A percentile compares a stretch with the other conserved stretches of the same genome.
phyloP scores from a whole-genome alignment of 2,329 filamentous ascomycete genomes.

The Fusarium ramigenum region DNA sequence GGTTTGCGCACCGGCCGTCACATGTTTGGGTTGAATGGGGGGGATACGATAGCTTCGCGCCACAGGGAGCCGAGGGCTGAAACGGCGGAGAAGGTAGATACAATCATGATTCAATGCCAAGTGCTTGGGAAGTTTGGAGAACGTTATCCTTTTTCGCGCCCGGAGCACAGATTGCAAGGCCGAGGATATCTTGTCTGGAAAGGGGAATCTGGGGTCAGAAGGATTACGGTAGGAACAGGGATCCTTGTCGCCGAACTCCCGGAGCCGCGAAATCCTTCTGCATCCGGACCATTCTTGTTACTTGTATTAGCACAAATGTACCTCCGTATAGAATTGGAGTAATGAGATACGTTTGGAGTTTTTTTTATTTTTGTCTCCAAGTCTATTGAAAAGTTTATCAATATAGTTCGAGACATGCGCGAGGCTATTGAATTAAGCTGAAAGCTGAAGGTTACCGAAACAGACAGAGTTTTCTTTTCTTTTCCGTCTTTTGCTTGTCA shows the following conservation, averaged over 20 bases:
- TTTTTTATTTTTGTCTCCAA: neutral
- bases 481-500: too few species aligned
- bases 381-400: constrained; percentile 16
- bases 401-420: neutral
- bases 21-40: neutral
- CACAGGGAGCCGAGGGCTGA: constrained; percentile 14
- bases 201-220: constrained; percentile 29
- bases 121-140: neutral
- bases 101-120: neutral
- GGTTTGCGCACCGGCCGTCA: neutral
- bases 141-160: neutral
- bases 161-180: constrained; percentile 12
- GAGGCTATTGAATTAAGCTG: neutral
- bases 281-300: neutral
- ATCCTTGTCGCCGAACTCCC: neutral
- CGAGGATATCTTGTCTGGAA: constrained; percentile 18
- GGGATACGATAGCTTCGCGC: constrained; percentile 8
- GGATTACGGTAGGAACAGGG: neutral
- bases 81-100: constrained; percentile 2
- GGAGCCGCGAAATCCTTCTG: constrained; percentile 16
- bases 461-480: neutral
- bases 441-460: neutral
- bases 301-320: neutral
- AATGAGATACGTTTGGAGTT: constrained; percentile 7
- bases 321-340: neutral